phyloP scores from a whole-genome alignment of 2,329 filamentous ascomycete species.

The Clarireedia monteithiana region DNA sequence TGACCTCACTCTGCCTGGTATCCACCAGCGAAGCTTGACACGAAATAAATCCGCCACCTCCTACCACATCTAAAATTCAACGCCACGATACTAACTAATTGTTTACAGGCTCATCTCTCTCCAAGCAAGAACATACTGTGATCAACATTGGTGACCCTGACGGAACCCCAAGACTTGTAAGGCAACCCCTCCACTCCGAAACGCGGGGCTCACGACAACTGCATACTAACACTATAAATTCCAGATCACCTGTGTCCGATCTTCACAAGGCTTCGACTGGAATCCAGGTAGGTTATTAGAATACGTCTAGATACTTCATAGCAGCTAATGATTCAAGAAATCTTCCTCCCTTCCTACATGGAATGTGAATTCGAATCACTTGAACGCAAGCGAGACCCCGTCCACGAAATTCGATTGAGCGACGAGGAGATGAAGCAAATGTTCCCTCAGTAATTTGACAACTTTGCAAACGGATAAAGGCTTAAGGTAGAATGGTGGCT shows the following conservation, averaged over 20 bases:
- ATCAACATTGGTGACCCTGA: slow-evolving; percentile 71
- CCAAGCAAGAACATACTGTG: slow-evolving; percentile 70
- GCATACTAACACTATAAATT: slow-evolving; percentile 10
- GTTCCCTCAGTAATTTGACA: slow-evolving; percentile 47
- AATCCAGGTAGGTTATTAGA: slow-evolving; percentile 54
- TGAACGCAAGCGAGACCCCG: slow-evolving; percentile 67
- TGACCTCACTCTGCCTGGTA: too few relatives aligned
- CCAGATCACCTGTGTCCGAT: slow-evolving; percentile 73
- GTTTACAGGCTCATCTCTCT: slow-evolving; percentile 58
- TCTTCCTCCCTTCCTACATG: slow-evolving; percentile 72
- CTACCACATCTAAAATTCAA: slow-evolving; percentile 22
- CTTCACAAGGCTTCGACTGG: slow-evolving; percentile 75
- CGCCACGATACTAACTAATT: slow-evolving; percentile 6
- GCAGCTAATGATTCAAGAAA: slow-evolving; percentile 42
- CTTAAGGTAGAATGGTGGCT: not conserved
- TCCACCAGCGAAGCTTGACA: slow-evolving; percentile 3
- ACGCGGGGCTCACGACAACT: slow-evolving; percentile 5
- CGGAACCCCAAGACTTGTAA: slow-evolving; percentile 63
- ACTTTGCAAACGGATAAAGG: slow-evolving; percentile 8
- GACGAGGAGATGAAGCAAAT: slow-evolving; percentile 68
- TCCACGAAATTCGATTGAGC: slow-evolving; percentile 69
- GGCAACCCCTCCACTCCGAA: slow-evolving; percentile 25
- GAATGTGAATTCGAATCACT: slow-evolving; percentile 68
- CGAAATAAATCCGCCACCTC: not conserved
- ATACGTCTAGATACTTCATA: not conserved